Base-by-base conservation (phyloP, 164 flowering plant genomes). In the Dillenia suffruticosa region DNA sequence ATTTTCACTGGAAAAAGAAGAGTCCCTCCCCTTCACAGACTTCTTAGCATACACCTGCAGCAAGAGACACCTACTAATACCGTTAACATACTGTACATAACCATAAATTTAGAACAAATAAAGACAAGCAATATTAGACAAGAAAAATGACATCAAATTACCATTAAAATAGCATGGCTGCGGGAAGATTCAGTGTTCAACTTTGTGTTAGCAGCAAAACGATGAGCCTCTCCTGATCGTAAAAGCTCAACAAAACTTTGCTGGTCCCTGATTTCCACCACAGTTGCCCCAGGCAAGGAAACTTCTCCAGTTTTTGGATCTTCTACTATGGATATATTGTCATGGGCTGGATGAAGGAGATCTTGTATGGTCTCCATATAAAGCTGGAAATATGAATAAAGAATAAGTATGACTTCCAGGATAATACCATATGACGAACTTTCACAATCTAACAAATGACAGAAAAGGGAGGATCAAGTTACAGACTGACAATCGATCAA, bases 291-390 rank as follows among this genome's bases (percentile, higher is more conserved):
- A 32, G 99, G 99, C 14, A 95, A 17, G 44, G 99, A 85, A 73
- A 95, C 95, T 77, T 95, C 97, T 61, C 99, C 97, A 63, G 80
- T 88, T 78, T 83, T 95, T 8, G 92, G 97, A 66, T 92, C 99
- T 79, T 95, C 99, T 68, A 79, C 75, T 22, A 95, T 92, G 12
- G 97, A 63, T 64, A 95, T 91, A 56, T 86, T 92, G 63, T 92
- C 96, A 70, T 86, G 92, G 49, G 77, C 44, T 59, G 99, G 97
- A 79, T 86, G 81, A 74, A 95, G 97, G 54, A 95, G 89, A 71
- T 95, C 99, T 68, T 95, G 97, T 66, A 95, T 83, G 9, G 90
- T 92, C 78, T 95, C 99, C 99, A 95, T 92, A 70, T 95, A 95
- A 56, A 95, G 90, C 99, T 95, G 87, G 77, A 80, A 5, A 47